Percentiles rank a stretch among this genome's conserved stretches.
Evolutionary conservation across 1,139 yeast species (phyloP).

Genomic region (Petasospora fabianii): DNA sequence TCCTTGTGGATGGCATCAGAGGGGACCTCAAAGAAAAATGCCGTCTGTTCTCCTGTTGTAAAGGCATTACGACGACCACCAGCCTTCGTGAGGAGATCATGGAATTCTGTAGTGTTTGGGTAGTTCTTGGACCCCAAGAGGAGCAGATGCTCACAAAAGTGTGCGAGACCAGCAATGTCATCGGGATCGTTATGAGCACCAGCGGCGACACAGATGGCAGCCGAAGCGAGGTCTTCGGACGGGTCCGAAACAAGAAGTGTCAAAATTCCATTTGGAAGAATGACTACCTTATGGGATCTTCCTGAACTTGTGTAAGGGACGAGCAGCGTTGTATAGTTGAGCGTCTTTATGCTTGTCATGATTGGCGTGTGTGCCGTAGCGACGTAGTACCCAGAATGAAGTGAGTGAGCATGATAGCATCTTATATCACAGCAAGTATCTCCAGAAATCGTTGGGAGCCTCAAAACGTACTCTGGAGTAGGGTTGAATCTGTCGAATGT

Average conservation of each 20-base stretch:
- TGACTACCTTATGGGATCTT: constrained; percentile 41
- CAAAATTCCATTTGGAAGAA: constrained; percentile 50
- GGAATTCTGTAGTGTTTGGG: constrained; percentile 46
- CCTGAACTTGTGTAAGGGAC: constrained; percentile 32
- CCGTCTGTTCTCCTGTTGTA: constrained; percentile 63
- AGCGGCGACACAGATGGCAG: constrained; percentile 50
- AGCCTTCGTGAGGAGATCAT: constrained; percentile 38
- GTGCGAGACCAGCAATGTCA: constrained; percentile 59
- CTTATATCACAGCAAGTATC: neutral
- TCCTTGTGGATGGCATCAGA: constrained; percentile 30
- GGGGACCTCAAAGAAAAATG: constrained; percentile 59
- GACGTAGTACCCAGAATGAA: neutral
- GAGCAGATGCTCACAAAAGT: constrained; percentile 68
- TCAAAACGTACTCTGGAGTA: neutral
- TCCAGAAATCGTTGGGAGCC: neutral
- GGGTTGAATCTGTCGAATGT: neutral
- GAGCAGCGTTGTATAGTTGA: constrained; percentile 17
- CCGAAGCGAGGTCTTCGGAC: constrained; percentile 40
- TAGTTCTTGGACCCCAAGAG: constrained; percentile 54
- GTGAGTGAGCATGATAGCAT: neutral
- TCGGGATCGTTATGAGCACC: constrained; percentile 66
- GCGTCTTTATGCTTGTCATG: constrained; percentile 16
- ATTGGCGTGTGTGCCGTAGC: neutral
- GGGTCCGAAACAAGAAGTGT: constrained; percentile 58
- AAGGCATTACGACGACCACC: constrained; percentile 64